Evolutionary conservation across 2,329 filamentous ascomycete species (phyloP).

Genomic region (Fusarium newnesense): DNA sequence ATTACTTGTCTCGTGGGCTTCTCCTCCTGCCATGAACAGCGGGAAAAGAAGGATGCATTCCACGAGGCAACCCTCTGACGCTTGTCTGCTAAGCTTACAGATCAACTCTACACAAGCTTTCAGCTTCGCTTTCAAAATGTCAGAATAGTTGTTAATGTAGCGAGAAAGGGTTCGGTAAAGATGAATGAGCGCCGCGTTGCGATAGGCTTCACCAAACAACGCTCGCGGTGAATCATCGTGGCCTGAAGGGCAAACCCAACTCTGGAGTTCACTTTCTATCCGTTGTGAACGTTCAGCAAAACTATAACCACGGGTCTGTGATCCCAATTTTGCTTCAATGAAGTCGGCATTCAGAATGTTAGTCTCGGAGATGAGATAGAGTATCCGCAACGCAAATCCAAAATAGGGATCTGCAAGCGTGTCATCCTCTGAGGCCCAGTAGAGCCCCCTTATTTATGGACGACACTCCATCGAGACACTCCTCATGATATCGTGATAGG

Average conservation of each 20-base stretch:
- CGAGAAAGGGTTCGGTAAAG: not conserved
- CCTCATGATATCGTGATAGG: slow-evolving; percentile 28
- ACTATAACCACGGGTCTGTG: not conserved
- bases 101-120: not conserved
- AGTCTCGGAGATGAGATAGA: not conserved
- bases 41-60: not conserved
- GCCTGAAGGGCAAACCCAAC: not conserved
- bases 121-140: not conserved
- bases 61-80: not conserved
- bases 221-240: not conserved
- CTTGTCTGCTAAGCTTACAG: not conserved
- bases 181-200: not conserved
- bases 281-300: not conserved
- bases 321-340: not conserved
- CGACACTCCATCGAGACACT: slow-evolving; percentile 16
- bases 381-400: not conserved
- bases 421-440: not conserved
- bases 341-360: not conserved
- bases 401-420: not conserved
- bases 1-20: not conserved
- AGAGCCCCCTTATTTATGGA: not conserved
- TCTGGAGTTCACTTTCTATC: not conserved
- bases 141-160: not conserved
- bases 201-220: not conserved
- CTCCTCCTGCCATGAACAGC: not conserved